phyloP scores from a whole-genome alignment of 2,329 filamentous ascomycete genomes.

The Fusarium brachygibbosum region DNA sequence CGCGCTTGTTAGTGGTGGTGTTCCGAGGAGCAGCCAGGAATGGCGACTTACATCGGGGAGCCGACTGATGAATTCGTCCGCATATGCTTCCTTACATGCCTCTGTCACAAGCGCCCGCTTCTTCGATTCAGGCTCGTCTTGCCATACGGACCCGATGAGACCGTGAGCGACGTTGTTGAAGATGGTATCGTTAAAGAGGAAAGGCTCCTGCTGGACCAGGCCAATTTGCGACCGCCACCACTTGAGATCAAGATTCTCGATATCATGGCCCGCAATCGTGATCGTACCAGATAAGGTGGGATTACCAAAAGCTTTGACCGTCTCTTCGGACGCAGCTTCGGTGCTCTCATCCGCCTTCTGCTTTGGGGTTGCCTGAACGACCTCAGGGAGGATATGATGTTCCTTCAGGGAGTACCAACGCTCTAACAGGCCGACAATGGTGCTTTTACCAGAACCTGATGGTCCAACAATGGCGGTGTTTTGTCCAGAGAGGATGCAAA shows the following conservation, averaged over 20 bases:
- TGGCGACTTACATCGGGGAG: conserved; percentile 57
- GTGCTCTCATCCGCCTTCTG: not conserved
- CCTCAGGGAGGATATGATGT: conserved; percentile 27
- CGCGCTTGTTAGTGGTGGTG: not conserved
- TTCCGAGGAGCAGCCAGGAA: conserved; percentile 18
- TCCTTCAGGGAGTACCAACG: conserved; percentile 69
- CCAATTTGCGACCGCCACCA: conserved; percentile 46
- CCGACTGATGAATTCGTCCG: conserved; percentile 65
- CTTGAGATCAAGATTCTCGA: conserved; percentile 38
- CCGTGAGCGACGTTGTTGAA: conserved; percentile 64
- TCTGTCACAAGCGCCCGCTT: conserved; percentile 59
- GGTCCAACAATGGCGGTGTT: conserved; percentile 78
- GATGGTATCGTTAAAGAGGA: conserved; percentile 65
- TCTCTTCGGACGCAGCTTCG: not conserved
- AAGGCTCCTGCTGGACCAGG: conserved; percentile 68
- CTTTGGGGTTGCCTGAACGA: conserved; percentile 4
- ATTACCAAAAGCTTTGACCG: not conserved
- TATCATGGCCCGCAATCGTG: not conserved
- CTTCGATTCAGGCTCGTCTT: conserved; percentile 55
- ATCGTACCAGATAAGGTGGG: conserved; percentile 18
- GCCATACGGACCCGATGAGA: conserved; percentile 55
- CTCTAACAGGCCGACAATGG: conserved; percentile 75
- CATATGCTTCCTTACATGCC: conserved; percentile 66
- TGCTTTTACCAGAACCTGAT: conserved; percentile 78
- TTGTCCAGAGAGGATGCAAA: conserved; percentile 69